Conservation (phyloP, 305 asterid genomes). For the Fraxinus nigra region DNA sequence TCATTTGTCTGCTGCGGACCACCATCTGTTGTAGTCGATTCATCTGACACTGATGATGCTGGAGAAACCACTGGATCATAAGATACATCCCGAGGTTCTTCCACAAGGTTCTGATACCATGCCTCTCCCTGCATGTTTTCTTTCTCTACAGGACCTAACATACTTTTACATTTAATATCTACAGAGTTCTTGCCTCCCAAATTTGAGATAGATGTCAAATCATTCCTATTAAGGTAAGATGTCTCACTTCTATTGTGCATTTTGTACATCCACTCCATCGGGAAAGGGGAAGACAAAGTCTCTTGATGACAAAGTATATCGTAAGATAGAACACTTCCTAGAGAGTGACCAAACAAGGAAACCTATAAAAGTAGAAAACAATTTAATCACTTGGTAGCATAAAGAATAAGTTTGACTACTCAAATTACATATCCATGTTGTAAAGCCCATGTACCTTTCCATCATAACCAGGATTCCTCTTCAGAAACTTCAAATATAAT, state of each 20-base stretch:
- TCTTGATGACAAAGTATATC: conserved; percentile 98
- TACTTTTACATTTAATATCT: conserved; percentile 35
- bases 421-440: conserved; percentile 3
- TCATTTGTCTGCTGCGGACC: conserved; percentile 32
- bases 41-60: conserved; percentile 58
- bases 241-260: conserved; percentile 38
- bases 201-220: conserved; percentile 30
- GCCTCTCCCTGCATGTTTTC: conserved; percentile 16
- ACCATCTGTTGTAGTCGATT: conserved; percentile 36
- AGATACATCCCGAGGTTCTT: conserved; percentile 38
- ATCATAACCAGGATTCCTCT: conserved; percentile 94
- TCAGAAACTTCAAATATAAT: conserved; percentile 82
- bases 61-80: conserved; percentile 56
- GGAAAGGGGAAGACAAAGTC: conserved; percentile 65
- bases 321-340: conserved; percentile 92
- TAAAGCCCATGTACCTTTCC: conserved; percentile 67
- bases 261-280: conserved; percentile 79
- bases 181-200: conserved; percentile 31
- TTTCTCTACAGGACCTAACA: conserved; percentile 27
- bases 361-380: conserved; percentile 44
- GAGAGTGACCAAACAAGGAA: conserved; percentile 89
- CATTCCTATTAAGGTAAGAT: conserved; percentile 21
- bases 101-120: conserved; percentile 30
- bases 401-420: conserved; percentile 10
- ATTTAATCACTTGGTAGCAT: conserved; percentile 9